phyloP scores from a whole-genome alignment of 2,329 filamentous ascomycete species.

The Elsinoe batatas region DNA sequence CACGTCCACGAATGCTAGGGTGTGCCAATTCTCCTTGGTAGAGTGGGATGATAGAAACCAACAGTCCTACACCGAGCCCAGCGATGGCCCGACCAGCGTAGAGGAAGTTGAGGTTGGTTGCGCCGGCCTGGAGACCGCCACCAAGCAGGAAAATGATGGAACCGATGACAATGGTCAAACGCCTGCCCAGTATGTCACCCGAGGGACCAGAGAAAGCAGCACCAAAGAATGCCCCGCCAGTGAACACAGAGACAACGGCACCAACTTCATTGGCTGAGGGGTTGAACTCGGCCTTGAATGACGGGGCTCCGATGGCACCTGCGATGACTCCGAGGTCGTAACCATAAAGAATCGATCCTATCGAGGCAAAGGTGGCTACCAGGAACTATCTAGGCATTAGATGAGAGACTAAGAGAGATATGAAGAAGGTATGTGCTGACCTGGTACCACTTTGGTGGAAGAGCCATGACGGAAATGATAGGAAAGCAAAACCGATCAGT shows the following conservation, averaged over 20 bases:
- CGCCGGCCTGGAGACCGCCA: conserved; percentile 63
- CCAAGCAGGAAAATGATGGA: conserved; percentile 62
- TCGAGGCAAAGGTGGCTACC: conserved; percentile 48
- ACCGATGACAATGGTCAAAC: conserved; percentile 63
- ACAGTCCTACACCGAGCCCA: conserved; percentile 53
- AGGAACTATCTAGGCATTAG: conserved; percentile 38
- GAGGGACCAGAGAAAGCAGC: conserved; percentile 53
- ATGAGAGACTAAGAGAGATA: not conserved
- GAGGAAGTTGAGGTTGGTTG: conserved; percentile 48
- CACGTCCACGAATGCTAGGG: conserved; percentile 63
- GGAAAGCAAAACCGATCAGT: not conserved
- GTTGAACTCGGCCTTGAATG: conserved; percentile 34
- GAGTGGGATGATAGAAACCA: conserved; percentile 57
- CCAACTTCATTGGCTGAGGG: conserved; percentile 38
- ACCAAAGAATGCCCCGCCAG: conserved; percentile 63
- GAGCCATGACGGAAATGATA: conserved; percentile 34
- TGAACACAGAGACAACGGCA: conserved; percentile 68
- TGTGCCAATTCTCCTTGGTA: conserved; percentile 75
- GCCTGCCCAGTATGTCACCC: conserved; percentile 56
- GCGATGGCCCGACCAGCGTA: conserved; percentile 62
- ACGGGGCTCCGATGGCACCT: conserved; percentile 41
- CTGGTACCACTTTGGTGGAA: conserved; percentile 50
- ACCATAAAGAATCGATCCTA: conserved; percentile 49
- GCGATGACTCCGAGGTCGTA: conserved; percentile 53
- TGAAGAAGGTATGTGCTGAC: conserved; percentile 24